phyloP scores from a whole-genome alignment of 345 rosid genomes.

The Citrus australasica region DNA sequence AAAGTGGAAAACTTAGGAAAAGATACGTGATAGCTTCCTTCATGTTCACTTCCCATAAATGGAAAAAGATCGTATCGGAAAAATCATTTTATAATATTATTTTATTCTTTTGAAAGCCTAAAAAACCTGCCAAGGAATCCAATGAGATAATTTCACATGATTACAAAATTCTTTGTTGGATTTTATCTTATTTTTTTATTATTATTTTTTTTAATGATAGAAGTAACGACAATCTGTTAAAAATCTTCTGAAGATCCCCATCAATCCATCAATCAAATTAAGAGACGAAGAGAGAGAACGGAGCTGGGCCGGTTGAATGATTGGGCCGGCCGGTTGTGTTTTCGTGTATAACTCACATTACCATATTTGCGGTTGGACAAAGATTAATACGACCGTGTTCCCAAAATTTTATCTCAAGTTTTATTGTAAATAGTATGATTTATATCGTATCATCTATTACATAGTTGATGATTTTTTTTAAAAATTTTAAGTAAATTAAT shows the following conservation, averaged over 20 bases:
- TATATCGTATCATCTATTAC: too few species aligned
- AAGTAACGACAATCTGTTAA: neutral
- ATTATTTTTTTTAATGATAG: neutral
- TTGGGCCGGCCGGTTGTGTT: conserved; percentile 13
- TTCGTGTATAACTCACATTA: too few species aligned
- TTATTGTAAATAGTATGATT: too few species aligned
- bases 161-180: neutral
- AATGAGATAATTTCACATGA: neutral
- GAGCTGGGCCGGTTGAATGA: conserved; percentile 10
- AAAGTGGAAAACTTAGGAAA: neutral
- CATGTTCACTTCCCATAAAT: conserved; percentile 17
- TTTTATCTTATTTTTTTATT: too few species aligned
- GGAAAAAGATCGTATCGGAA: conserved; percentile 5
- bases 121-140: conserved; percentile 5
- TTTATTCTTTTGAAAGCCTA: neutral
- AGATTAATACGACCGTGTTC: too few species aligned
- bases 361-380: too few species aligned
- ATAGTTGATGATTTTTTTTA: too few species aligned
- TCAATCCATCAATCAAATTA: conserved; percentile 1
- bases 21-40: neutral
- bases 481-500: too few species aligned
- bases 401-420: too few species aligned
- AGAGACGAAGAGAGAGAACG: neutral
- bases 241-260: neutral
- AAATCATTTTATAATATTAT: neutral